A percentile compares a stretch with the other conserved stretches of the same genome.
phyloP scores from a whole-genome alignment of 2,329 filamentous ascomycete genomes.

The Pseudogymnoascus verrucosus region DNA sequence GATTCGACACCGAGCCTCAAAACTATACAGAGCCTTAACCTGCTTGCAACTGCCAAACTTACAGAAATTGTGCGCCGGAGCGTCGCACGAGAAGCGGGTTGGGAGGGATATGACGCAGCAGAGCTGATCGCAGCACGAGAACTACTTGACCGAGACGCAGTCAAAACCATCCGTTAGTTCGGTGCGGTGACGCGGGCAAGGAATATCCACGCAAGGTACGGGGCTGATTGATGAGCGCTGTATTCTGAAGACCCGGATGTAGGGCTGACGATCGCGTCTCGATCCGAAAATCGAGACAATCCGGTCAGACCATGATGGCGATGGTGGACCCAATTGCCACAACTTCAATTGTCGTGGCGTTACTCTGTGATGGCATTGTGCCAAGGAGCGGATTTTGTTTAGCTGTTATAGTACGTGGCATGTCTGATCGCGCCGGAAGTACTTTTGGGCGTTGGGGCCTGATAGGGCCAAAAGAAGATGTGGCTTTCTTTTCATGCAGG shows the following conservation, averaged over 20 bases:
- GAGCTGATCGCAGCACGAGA: constrained; percentile 66
- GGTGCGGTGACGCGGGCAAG: background rate
- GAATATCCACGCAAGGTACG: constrained; percentile 18
- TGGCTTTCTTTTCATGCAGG: constrained; percentile 1
- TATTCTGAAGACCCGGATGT: constrained; percentile 6
- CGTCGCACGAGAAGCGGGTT: constrained; percentile 52
- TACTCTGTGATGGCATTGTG: background rate
- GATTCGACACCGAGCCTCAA: constrained; percentile 43
- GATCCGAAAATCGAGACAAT: background rate
- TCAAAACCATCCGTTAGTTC: constrained; percentile 22
- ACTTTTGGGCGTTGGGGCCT: constrained; percentile 1
- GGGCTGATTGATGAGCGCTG: background rate
- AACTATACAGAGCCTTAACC: constrained; percentile 60
- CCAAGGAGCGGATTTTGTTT: background rate
- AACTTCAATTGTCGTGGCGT: background rate
- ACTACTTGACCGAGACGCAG: constrained; percentile 25
- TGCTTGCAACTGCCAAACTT: constrained; percentile 65
- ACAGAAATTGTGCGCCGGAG: constrained; percentile 65
- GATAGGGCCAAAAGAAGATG: background rate
- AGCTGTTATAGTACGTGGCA: constrained; percentile 8
- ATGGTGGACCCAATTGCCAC: background rate
- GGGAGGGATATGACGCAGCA: constrained; percentile 63
- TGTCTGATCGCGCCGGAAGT: background rate
- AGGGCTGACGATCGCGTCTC: constrained; percentile 5
- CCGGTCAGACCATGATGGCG: constrained; percentile 1